Percentiles rank a stretch among this genome's conserved stretches.
Evolutionary conservation across 2,329 filamentous ascomycete genomes (phyloP).

Genomic region (Zymoseptoria pseudotritici): DNA sequence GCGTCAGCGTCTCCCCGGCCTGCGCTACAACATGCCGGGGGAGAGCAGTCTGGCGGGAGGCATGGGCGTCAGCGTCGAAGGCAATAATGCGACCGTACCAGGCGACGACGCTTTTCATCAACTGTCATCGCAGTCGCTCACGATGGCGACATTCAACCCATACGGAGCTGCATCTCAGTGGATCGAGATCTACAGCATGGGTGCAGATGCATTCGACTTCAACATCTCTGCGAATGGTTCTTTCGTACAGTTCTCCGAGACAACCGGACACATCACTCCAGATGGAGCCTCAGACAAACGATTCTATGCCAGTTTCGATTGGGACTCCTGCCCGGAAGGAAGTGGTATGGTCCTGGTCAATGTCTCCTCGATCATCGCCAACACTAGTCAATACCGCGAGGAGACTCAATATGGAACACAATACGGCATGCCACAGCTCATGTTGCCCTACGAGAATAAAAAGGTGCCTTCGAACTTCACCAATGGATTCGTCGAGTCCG

Average conservation of each 20-base stretch:
- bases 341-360: slow-evolving; percentile 38
- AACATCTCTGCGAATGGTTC: slow-evolving; percentile 39
- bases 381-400: slow-evolving; percentile 1
- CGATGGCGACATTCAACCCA: slow-evolving; percentile 50
- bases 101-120: slow-evolving; percentile 58
- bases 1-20: slow-evolving; percentile 57
- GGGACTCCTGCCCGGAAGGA: slow-evolving; percentile 39
- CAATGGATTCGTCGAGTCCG: slow-evolving; percentile 55
- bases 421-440: slow-evolving; percentile 37
- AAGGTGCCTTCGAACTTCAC: slow-evolving; percentile 46
- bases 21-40: slow-evolving; percentile 52
- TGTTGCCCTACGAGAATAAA: slow-evolving; percentile 49
- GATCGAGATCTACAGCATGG: slow-evolving; percentile 58
- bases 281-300: slow-evolving; percentile 44
- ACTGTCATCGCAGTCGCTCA: slow-evolving; percentile 46
- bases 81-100: slow-evolving; percentile 58
- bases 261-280: slow-evolving; percentile 43
- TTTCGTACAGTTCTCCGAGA: slow-evolving; percentile 48
- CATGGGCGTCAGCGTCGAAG: slow-evolving; percentile 58
- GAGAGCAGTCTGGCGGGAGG: slow-evolving; percentile 55
- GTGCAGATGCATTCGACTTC: slow-evolving; percentile 48
- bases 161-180: slow-evolving; percentile 50
- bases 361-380: slow-evolving; percentile 45
- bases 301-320: slow-evolving; percentile 51
- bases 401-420: slow-evolving; percentile 33